These are phyloP conservation scores for Pilasporangium apinafurcum DNA, from an alignment of 352 stramenopile genomes.

Conservation along the genomic window DNA sequence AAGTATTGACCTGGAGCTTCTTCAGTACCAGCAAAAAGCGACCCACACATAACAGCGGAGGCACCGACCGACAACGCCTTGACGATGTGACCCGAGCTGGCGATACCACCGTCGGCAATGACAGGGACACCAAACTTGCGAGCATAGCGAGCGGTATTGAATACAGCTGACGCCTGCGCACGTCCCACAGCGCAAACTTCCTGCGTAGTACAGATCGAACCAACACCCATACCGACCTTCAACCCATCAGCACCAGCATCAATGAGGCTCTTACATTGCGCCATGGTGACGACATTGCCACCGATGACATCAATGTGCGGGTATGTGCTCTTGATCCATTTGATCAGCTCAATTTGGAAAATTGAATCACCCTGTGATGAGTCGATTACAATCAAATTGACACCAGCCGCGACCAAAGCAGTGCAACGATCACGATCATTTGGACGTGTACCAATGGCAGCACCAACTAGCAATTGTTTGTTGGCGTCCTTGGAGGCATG, in stretches of 20 bases:
- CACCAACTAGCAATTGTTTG: constrained; percentile 98
- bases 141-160: constrained; percentile 96
- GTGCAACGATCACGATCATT: constrained; percentile 93
- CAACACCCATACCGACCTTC: constrained; percentile 99
- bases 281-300: constrained; percentile 98
- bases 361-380: constrained; percentile 98
- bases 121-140: constrained; percentile 96
- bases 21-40: constrained; percentile 98
- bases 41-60: constrained; percentile 99
- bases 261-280: constrained; percentile 98
- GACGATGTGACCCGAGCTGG: constrained; percentile 97
- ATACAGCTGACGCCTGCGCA: constrained; percentile 98
- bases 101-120: constrained; percentile 98
- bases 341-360: constrained; percentile 86
- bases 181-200: constrained; percentile 98
- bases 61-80: constrained; percentile 98
- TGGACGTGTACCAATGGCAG: constrained; percentile 97
- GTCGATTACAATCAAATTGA: constrained; percentile 99
- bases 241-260: constrained; percentile 98
- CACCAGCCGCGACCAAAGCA: constrained; percentile 91
- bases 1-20: constrained; percentile 99
- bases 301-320: constrained; percentile 97
- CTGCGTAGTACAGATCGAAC: constrained; percentile 99
- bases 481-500: constrained; percentile 96
- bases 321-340: constrained; percentile 95